Evolutionary conservation across 176 grass and related monocot genomes (phyloP).

Genomic region (Tillandsia leiboldiana): DNA sequence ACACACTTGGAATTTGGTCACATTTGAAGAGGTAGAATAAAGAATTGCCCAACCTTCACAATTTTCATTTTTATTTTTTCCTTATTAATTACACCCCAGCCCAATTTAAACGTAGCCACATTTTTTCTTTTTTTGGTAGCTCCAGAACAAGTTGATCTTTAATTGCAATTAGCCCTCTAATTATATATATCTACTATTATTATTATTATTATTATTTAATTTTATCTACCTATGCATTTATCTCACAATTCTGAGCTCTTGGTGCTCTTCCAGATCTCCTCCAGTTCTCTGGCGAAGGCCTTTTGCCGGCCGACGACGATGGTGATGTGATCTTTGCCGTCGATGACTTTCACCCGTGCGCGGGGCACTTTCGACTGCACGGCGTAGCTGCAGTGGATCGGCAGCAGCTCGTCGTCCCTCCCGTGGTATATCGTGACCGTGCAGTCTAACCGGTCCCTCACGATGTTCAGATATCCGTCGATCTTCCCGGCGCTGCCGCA

Average conservation of each 20-base stretch:
- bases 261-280: slow-evolving; percentile 9
- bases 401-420: slow-evolving; percentile 17
- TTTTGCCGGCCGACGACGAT: slow-evolving; percentile 16
- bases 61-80: neutral
- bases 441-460: slow-evolving; percentile 10
- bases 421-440: slow-evolving; percentile 13
- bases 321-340: slow-evolving; percentile 19
- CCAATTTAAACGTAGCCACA: too few relatives aligned
- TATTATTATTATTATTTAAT: neutral
- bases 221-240: neutral
- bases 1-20: too few relatives aligned
- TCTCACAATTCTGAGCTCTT: neutral
- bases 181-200: too few relatives aligned
- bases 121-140: too few relatives aligned
- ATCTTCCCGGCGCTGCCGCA: slow-evolving; percentile 19
- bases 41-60: neutral
- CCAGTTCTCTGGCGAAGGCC: slow-evolving; percentile 17
- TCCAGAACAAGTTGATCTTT: neutral
- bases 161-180: neutral
- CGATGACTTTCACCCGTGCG: slow-evolving; percentile 6
- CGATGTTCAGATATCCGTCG: slow-evolving; percentile 7
- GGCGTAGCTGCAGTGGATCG: slow-evolving; percentile 15
- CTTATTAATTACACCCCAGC: neutral
- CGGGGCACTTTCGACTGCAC: slow-evolving; percentile 7
- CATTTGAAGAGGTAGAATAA: neutral